Evolutionary conservation across 83 land plant genomes (phyloP).

Genomic region (Picea mariana): DNA sequence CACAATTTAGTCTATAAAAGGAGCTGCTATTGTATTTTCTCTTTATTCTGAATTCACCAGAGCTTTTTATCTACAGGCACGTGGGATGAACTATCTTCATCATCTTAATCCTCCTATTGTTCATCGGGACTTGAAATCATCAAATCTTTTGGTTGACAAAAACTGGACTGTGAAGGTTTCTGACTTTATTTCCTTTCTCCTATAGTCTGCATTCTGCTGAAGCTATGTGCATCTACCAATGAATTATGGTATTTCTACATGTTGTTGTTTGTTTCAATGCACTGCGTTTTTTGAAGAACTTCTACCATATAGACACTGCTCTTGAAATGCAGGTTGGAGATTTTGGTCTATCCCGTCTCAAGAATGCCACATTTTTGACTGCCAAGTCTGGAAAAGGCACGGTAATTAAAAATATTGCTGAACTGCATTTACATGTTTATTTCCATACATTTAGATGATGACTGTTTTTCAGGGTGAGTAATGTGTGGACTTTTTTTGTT

Average conservation of each 20-base stretch:
- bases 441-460: not conserved
- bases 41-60: not conserved
- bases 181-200: not conserved
- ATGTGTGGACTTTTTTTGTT: not conserved
- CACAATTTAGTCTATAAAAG: not conserved
- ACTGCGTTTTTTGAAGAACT: not conserved
- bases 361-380: conserved; percentile 55
- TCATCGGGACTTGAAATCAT: conserved; percentile 79
- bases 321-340: conserved; percentile 65
- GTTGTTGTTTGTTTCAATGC: not conserved
- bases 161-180: conserved; percentile 84
- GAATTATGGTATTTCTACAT: not conserved
- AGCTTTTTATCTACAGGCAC: conserved; percentile 48
- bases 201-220: not conserved
- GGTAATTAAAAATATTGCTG: conserved; percentile 24
- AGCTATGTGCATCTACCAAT: not conserved
- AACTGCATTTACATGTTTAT: not conserved
- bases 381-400: conserved; percentile 80
- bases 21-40: not conserved
- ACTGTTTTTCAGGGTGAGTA: not conserved
- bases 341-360: conserved; percentile 74
- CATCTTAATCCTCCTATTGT: conserved; percentile 75
- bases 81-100: conserved; percentile 88
- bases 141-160: conserved; percentile 77
- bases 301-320: not conserved